These are phyloP conservation scores for Torulaspora microellipsoides DNA, from an alignment of 805 yeast species.

Conservation along the genomic window DNA sequence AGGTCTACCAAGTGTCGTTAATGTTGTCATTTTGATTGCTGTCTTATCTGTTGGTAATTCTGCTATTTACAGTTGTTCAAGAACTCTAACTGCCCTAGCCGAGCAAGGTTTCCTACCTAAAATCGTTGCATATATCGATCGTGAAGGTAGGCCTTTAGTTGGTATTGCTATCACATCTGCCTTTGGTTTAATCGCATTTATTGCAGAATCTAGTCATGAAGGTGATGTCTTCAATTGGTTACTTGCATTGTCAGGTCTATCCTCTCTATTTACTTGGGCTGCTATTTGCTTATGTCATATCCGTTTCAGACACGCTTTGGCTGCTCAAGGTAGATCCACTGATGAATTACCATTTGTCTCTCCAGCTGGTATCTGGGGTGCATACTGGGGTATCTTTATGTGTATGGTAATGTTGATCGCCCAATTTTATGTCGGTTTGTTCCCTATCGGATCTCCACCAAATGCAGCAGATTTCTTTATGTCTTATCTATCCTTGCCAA, in stretches of 20 bases:
- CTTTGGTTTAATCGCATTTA: constrained; percentile 56
- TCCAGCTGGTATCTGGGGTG: constrained; percentile 64
- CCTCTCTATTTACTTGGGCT: constrained; percentile 61
- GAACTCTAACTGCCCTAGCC: constrained; percentile 59
- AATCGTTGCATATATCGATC: constrained; percentile 55
- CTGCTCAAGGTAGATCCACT: constrained; percentile 59
- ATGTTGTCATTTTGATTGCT: constrained; percentile 63
- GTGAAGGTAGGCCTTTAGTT: constrained; percentile 62
- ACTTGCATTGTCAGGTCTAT: constrained; percentile 57
- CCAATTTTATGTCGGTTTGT: constrained; percentile 79
- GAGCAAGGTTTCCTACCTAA: constrained; percentile 61
- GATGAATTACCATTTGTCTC: constrained; percentile 66
- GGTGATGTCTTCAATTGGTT: constrained; percentile 61
- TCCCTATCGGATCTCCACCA: constrained; percentile 54
- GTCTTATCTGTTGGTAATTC: constrained; percentile 70
- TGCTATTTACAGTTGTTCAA: constrained; percentile 64
- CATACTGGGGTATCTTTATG: constrained; percentile 55
- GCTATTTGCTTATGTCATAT: constrained; percentile 56
- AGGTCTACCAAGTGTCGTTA: constrained; percentile 61
- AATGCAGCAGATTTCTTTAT: constrained; percentile 58
- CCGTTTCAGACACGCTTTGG: constrained; percentile 60
- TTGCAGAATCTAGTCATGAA: constrained; percentile 50
- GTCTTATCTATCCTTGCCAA: constrained; percentile 60
- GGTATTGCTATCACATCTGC: constrained; percentile 48
- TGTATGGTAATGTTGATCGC: constrained; percentile 60